Percentiles rank a stretch among this genome's conserved stretches.
Evolutionary conservation across 2,329 filamentous ascomycete genomes (phyloP).

Genomic region (Fusarium oxysporum): DNA sequence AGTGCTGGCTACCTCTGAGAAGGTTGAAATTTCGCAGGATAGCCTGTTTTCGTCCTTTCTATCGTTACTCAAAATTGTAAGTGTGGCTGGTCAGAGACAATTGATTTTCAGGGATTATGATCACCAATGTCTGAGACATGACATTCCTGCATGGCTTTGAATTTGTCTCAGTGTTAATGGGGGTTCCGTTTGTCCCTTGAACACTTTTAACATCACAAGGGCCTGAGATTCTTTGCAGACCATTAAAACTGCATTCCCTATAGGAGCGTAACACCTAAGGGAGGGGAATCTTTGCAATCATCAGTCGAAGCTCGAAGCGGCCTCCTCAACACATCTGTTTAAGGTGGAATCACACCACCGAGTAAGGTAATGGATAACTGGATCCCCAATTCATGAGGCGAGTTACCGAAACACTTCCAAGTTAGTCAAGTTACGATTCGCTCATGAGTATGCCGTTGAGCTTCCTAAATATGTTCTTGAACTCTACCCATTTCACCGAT

Average conservation of each 20-base stretch:
- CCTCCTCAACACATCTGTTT: neutral
- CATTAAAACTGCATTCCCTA: conserved; percentile 7
- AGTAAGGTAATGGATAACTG: neutral
- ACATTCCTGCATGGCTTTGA: conserved; percentile 7
- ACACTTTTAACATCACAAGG: neutral
- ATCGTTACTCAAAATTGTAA: neutral
- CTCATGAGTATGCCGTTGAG: too few species aligned
- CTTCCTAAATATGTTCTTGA: neutral
- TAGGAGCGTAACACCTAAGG: too few species aligned
- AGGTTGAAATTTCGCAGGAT: neutral
- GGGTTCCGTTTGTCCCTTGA: neutral
- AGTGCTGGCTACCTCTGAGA: neutral
- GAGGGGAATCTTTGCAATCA: neutral
- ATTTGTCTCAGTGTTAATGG: conserved; percentile 15
- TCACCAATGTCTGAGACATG: conserved; percentile 3
- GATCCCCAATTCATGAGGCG: neutral
- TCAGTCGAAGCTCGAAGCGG: neutral
- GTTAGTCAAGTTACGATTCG: neutral
- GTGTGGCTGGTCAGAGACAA: conserved; percentile 13
- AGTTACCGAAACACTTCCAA: neutral
- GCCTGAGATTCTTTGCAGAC: neutral
- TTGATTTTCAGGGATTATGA: conserved; percentile 1
- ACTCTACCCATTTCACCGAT: neutral
- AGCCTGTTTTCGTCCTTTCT: neutral
- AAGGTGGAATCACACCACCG: neutral